phyloP scores from a whole-genome alignment of 176 grass and related monocot species.

The Microstegium vimineum region DNA sequence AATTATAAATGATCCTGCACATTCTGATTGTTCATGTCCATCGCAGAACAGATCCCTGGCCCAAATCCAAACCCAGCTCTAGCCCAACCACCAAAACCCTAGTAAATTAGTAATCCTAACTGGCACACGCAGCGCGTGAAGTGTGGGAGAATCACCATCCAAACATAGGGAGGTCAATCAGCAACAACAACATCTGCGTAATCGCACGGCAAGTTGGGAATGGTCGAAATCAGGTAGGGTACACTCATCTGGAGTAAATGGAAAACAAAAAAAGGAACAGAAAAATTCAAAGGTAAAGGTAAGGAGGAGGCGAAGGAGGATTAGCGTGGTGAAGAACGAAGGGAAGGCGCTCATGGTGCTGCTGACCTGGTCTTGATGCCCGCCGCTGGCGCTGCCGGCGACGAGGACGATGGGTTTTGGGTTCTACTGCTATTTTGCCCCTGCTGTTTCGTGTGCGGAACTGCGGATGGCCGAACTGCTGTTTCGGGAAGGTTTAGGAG shows the following conservation, averaged over 20 bases:
- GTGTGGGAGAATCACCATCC: too few relatives aligned
- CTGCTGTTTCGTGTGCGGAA: neutral
- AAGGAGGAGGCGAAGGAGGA: neutral
- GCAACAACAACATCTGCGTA: too few relatives aligned
- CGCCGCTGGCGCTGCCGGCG: conserved; percentile 16
- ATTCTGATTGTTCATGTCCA: neutral
- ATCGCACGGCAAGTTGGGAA: neutral
- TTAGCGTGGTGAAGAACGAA: neutral
- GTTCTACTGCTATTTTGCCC: neutral
- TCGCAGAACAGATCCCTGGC: neutral
- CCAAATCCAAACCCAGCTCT: neutral
- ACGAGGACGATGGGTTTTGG: neutral
- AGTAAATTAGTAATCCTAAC: neutral
- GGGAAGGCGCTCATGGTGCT: neutral
- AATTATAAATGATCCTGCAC: neutral
- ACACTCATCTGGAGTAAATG: neutral
- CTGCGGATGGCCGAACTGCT: neutral
- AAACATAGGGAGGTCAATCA: too few relatives aligned
- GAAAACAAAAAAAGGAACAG: neutral
- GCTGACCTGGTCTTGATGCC: neutral
- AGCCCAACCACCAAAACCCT: neutral
- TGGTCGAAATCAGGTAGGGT: neutral
- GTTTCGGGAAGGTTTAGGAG: neutral
- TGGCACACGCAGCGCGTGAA: neutral
- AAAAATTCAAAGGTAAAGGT: neutral